Evolutionary conservation across 2,329 filamentous ascomycete species (phyloP), one percentile per base, ranked within the genome.

Genomic region (Cladophialophora carrionii): DNA sequence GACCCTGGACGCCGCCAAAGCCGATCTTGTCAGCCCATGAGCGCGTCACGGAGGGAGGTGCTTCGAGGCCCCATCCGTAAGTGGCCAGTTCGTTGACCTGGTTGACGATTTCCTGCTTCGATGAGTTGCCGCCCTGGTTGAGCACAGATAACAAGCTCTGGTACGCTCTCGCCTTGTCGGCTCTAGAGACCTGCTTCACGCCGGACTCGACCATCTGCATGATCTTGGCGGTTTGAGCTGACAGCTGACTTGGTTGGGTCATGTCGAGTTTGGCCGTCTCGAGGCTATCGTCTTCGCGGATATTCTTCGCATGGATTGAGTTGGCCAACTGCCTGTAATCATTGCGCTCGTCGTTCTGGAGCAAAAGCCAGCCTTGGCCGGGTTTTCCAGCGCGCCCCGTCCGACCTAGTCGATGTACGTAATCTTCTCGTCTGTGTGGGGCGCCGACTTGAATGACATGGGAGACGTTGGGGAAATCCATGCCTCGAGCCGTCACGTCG

Each of bases 341-440:
- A 22, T 62, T 52, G 10, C 68, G 52, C 53, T 71, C 65, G 71
- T 90, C 87, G 2, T 82, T 75, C 34, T 83, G 78, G 29, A 88
- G 74, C 57, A 90, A 77, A 34, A 89, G 78, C 74, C 87, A 85
- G 43, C 87, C 88, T 55, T 86, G 83, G 52, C 88, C 87, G 34
- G 83, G 81, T 60, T 87, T 87, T 55, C 84, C 84, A 3, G 72
- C 72, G 64, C 72, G 72, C 14, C 70, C 80, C 31, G 78, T 80
- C 52, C 78, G 76, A 26, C 71, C 78, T 9, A 79, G 75, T 17
- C 78, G 78, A 64, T 80, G 74, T 34, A 79, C 73, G 64, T 78
- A 78, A 66, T 84, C 82, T 61, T 85, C 83, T 17, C 77, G 77
- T 55, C 78, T 80, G 2, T 79, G 79, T 0, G 83, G 83, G 5